phyloP scores from a whole-genome alignment of 2,329 filamentous ascomycete species.

The Bimuria novae-zelandiae region DNA sequence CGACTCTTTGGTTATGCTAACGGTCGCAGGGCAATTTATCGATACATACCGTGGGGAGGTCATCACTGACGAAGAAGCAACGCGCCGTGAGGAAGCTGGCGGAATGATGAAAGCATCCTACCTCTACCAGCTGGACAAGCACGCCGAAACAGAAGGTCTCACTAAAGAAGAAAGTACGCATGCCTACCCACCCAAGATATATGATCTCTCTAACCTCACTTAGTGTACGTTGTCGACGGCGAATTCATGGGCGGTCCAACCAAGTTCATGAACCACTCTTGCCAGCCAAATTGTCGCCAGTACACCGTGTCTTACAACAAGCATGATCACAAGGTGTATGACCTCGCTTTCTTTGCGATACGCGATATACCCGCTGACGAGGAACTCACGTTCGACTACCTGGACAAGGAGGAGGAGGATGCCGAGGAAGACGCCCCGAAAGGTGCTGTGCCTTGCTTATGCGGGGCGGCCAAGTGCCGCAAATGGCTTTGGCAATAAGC shows the following conservation, averaged over 20 bases:
- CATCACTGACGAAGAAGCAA: conserved; percentile 61
- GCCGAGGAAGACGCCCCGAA: conserved; percentile 45
- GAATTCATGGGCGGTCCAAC: conserved; percentile 79
- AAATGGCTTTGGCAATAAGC: conserved; percentile 65
- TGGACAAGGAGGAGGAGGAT: conserved; percentile 63
- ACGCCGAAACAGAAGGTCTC: conserved; percentile 64
- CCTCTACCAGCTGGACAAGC: conserved; percentile 81
- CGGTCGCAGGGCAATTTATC: conserved; percentile 66
- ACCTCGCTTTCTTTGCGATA: conserved; percentile 76
- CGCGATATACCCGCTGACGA: conserved; percentile 66
- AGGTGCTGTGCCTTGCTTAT: conserved; percentile 51
- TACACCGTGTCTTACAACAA: conserved; percentile 81
- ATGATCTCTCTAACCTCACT: background rate
- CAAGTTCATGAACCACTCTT: conserved; percentile 83
- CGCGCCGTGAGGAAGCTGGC: conserved; percentile 61
- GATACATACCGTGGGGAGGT: conserved; percentile 74
- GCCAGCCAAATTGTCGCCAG: conserved; percentile 77
- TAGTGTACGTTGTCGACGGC: conserved; percentile 60
- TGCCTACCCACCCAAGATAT: background rate
- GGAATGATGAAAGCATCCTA: conserved; percentile 60
- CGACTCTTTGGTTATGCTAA: background rate
- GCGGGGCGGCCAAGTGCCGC: conserved; percentile 68
- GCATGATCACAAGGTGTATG: conserved; percentile 73
- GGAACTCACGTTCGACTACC: conserved; percentile 81
- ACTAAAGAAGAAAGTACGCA: conserved; percentile 29